phyloP scores from a whole-genome alignment of 2,329 filamentous ascomycete genomes.

The Aspergillus fructus region DNA sequence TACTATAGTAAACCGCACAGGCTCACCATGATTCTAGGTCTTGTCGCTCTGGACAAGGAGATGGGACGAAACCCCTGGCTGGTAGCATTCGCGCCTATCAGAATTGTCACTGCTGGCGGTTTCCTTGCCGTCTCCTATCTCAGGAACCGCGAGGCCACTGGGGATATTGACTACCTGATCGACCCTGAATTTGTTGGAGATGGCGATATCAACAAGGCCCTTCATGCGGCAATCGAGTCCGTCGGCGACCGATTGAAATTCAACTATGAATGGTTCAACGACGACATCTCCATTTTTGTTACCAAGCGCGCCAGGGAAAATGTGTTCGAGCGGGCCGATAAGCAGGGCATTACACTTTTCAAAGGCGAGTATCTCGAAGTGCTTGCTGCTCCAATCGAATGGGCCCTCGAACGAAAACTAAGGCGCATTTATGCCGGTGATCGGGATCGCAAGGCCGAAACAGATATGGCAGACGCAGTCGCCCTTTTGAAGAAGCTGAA shows the following conservation, averaged over 20 bases:
- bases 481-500: conserved; percentile 29
- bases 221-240: conserved; percentile 8
- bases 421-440: conserved; percentile 27
- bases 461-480: conserved; percentile 31
- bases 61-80: neutral
- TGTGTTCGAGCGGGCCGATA: conserved; percentile 4
- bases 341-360: conserved; percentile 4
- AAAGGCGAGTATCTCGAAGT: conserved; percentile 22
- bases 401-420: conserved; percentile 35
- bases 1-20: neutral
- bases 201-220: conserved; percentile 8
- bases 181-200: conserved; percentile 12
- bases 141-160: conserved; percentile 8
- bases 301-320: conserved; percentile 7
- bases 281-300: conserved; percentile 11
- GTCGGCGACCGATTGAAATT: conserved; percentile 4
- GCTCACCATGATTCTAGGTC: neutral
- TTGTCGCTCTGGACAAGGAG: neutral
- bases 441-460: conserved; percentile 22
- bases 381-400: conserved; percentile 34
- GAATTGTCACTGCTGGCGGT: conserved; percentile 9
- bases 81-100: conserved; percentile 13
- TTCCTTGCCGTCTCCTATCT: conserved; percentile 15
- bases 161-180: conserved; percentile 13
- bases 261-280: conserved; percentile 12